Evolutionary conservation across 345 rosid species (phyloP).

Genomic region (Salix brachista): DNA sequence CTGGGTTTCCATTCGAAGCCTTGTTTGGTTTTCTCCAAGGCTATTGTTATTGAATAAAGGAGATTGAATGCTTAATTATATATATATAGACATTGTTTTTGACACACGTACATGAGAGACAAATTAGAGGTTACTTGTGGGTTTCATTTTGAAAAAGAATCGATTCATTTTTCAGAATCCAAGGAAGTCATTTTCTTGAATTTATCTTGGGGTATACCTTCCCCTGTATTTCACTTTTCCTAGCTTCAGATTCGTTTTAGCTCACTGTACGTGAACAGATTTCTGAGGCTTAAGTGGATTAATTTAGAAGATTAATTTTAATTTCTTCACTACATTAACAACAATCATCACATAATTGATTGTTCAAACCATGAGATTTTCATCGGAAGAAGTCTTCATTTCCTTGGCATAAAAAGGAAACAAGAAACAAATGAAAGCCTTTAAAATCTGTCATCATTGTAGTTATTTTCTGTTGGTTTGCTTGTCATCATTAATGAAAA

Average conservation of each 20-base stretch:
- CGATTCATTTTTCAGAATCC: neutral
- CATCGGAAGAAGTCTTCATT: neutral
- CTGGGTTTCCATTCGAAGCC: neutral
- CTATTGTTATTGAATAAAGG: neutral
- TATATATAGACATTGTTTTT: neutral
- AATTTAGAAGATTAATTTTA: neutral
- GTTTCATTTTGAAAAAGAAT: neutral
- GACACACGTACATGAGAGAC: neutral
- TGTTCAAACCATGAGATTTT: neutral
- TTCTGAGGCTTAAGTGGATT: neutral
- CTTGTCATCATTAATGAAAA: neutral
- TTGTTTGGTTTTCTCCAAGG: neutral
- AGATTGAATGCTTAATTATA: neutral
- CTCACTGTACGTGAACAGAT: neutral
- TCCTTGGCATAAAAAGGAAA: neutral
- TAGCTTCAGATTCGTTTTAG: neutral
- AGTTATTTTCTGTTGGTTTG: too few relatives aligned
- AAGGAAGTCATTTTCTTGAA: neutral
- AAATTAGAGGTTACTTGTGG: constrained; percentile 2
- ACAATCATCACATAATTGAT: neutral
- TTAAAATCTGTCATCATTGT: neutral
- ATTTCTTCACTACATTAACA: neutral
- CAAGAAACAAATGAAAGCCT: neutral
- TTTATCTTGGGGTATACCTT: neutral
- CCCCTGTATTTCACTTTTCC: neutral